Base-by-base conservation (phyloP, 1,139 yeast species). In the Tardiomyces depauwii region DNA sequence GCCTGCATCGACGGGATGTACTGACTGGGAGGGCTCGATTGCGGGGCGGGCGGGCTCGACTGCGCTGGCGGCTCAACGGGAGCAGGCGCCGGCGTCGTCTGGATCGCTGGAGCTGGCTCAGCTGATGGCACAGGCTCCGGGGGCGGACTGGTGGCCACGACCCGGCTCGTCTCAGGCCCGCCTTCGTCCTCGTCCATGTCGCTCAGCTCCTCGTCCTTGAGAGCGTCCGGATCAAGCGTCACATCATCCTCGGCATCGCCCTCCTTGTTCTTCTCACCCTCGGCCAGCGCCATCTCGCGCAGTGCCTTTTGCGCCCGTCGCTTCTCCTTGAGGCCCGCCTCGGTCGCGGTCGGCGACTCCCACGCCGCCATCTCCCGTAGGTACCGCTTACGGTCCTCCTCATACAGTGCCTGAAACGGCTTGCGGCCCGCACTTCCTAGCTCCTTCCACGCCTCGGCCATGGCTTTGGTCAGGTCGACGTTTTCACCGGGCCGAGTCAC, bases 401-500 rank as follows among this genome's bases (percentile, higher is more conserved):
- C 93, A 59, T 82, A 88, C 47, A 82, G 63, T 50, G 82, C 81
- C 57, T 80, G 80, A 62, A 78, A 89, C 10, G 93, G 93, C 56
- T 76, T 79, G 48, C 86, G 75, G 21, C 76, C 83, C 40, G 76
- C 85, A 41, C 81, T 84, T 49, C 73, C 76, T 55, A 89, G 71
- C 48, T 71, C 72, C 57, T 84, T 86, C 97, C 97, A 89, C 2
- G 81, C 80, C 54, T 86, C 96, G 1, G 95, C 82, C 70, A 89
- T 71, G 18, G 82, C 80, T 56, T 77, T 80, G 1, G 93, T 81
- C 47, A 86, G 71, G 58, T 85, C 95, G 36, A 68, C 67, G 19
- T 71, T 70, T 39, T 71, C 73, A 1, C 80, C 82, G 13, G 36
- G 40, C n/a, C 33, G 16, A 16, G 45, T 39, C 23, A 60, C 61